Percentiles rank a stretch among this genome's conserved stretches.
phyloP scores from a whole-genome alignment of 2,329 filamentous ascomycete species.

The Colletotrichum godetiae region DNA sequence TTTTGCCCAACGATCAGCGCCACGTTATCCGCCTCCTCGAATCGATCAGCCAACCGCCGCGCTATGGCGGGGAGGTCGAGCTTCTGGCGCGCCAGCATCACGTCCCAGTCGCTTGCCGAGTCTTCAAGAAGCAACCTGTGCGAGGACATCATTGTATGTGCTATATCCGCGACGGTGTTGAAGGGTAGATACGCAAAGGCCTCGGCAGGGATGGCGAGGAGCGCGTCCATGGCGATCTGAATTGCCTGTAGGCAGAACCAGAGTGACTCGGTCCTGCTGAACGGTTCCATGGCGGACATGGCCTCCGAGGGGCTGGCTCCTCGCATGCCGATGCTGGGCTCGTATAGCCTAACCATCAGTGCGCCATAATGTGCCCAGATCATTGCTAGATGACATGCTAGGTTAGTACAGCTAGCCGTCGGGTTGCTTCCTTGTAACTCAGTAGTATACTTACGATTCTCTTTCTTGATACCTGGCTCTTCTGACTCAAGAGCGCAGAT shows the following conservation, averaged over 20 bases:
- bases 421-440: too few relatives aligned
- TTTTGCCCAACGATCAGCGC: conserved; percentile 39
- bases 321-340: conserved; percentile 48
- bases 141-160: conserved; percentile 48
- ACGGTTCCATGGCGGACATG: conserved; percentile 33
- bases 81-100: conserved; percentile 43
- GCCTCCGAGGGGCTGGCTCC: conserved; percentile 33
- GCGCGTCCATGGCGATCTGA: conserved; percentile 42
- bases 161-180: conserved; percentile 41
- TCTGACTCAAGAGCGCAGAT: conserved; percentile 41
- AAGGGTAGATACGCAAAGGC: conserved; percentile 46
- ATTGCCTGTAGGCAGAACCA: conserved; percentile 49
- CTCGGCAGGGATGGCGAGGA: conserved; percentile 40
- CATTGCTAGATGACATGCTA: conserved; percentile 39
- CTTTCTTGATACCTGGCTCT: conserved; percentile 4
- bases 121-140: conserved; percentile 50
- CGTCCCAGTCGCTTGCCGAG: conserved; percentile 50
- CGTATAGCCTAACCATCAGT: conserved; percentile 49
- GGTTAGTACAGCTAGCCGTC: neutral
- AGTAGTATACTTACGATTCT: conserved; percentile 6
- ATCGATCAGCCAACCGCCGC: conserved; percentile 43
- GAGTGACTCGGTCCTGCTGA: conserved; percentile 47
- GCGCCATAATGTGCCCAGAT: conserved; percentile 49
- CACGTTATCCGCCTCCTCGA: conserved; percentile 45
- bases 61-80: conserved; percentile 46